Base-by-base conservation (phyloP, 1,284 basidiomycete species). In the Sphaerobolus stellatus region DNA sequence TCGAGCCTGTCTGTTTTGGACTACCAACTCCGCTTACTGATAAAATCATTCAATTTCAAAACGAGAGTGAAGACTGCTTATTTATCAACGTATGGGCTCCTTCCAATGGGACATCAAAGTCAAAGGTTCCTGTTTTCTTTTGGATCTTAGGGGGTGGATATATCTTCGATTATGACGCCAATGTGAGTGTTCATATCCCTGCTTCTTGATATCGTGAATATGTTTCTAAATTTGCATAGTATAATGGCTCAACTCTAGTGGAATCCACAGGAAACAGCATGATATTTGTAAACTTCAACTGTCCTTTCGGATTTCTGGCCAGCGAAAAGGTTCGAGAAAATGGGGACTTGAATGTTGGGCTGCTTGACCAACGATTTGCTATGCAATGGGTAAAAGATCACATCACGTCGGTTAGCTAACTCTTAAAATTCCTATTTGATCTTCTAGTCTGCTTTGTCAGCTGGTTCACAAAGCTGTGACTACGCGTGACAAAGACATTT, bases 81-180 rank as follows among this genome's bases (percentile, higher is more conserved):
- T 66, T 65, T 49, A 44, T 74, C 40, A 74, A 74, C 59, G 61
- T 75, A 5, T 73, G 60, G 56, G 70, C 70, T 1, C 62, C 69
- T 3, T 58, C 71, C 2, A 62, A 62, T 14, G 27, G 61, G 4
- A 49, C 59, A 8, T 29, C 52, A 14, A 51, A 50, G 4, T 58
- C 52, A 2, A 59, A 60, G 7, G 52, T 67, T 41, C 71, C 73
- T 1, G 67, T 75, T n/a, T 61, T 71, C 7, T 50, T 70, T 8
- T 72, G 66, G 61, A 67, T 73, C 40, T 66, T 70, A 57, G 73
- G 73, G 1, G 73, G 72, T 30, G 62, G 59, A 7, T 72, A 69
- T 56, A 57, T 55, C 28, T 18, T 46, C 61, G 27, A 47, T 49
- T 41, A 18, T 18, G n/a, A 56, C 47, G 27, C 58, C 25, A 59